These are phyloP conservation scores for Boletus subparvulus DNA, from an alignment of 768 basidiomycete genomes.

Conservation along the genomic window DNA sequence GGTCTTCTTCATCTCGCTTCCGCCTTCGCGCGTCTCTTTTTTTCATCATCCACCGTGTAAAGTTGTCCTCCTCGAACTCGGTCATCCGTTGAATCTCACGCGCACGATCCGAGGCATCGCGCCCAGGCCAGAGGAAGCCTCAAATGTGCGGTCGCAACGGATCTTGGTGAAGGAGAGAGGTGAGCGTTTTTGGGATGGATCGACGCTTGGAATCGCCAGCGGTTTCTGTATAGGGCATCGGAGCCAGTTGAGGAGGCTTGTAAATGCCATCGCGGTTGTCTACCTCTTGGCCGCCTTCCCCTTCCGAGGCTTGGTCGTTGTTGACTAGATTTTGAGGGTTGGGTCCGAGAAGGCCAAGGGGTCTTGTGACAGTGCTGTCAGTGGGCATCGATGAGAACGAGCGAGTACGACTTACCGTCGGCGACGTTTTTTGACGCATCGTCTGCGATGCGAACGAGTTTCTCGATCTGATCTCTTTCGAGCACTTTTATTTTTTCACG, in stretches of 20 bases:
- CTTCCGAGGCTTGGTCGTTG: slow-evolving; percentile 36
- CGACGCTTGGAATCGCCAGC: slow-evolving; percentile 46
- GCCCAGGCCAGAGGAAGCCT: slow-evolving; percentile 74
- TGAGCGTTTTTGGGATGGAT: slow-evolving; percentile 66
- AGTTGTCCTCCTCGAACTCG: slow-evolving; percentile 94
- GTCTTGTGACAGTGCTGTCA: slow-evolving; percentile 48
- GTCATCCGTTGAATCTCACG: slow-evolving; percentile 76
- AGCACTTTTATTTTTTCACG: slow-evolving; percentile 87
- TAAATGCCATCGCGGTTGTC: slow-evolving; percentile 56
- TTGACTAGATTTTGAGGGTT: slow-evolving; percentile 75
- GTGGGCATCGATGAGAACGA: not conserved
- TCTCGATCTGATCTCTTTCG: slow-evolving; percentile 95
- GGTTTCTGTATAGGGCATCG: slow-evolving; percentile 77
- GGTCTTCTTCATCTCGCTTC: slow-evolving; percentile 76
- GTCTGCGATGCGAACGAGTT: slow-evolving; percentile 77
- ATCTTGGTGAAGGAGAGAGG: slow-evolving; percentile 49
- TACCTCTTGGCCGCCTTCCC: slow-evolving; percentile 16
- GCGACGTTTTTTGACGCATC: slow-evolving; percentile 47
- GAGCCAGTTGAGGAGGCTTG: slow-evolving; percentile 84
- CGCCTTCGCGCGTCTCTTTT: slow-evolving; percentile 80
- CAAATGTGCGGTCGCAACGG: slow-evolving; percentile 62
- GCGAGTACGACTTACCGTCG: slow-evolving; percentile 52
- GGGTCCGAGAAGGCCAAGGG: slow-evolving; percentile 89
- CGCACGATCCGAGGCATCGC: slow-evolving; percentile 62
- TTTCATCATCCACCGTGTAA: slow-evolving; percentile 85